phyloP scores from a whole-genome alignment of 1,284 basidiomycete genomes.

The Volvariella surrecta region DNA sequence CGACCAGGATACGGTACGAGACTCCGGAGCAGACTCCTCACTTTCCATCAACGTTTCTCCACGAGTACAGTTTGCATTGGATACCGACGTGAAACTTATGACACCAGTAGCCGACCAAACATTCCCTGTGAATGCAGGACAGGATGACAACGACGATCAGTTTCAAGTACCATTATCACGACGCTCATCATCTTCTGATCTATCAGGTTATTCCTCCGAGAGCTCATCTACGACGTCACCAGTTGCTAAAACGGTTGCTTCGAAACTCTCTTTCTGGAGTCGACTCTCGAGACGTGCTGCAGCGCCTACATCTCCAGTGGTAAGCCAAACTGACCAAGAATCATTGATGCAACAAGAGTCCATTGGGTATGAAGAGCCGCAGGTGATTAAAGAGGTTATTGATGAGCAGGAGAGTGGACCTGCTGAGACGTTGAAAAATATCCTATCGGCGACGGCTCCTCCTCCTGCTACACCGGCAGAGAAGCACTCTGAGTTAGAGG shows the following conservation, averaged over 20 bases:
- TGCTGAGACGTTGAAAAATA: slow-evolving; percentile 40
- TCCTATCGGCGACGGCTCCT: slow-evolving; percentile 50
- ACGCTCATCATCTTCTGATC: slow-evolving; percentile 42
- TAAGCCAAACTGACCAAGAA: too few species aligned
- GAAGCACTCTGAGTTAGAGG: slow-evolving; percentile 62
- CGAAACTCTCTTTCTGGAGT: slow-evolving; percentile 67
- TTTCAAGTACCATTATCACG: slow-evolving; percentile 24
- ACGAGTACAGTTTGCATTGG: slow-evolving; percentile 40
- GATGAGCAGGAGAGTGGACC: slow-evolving; percentile 38
- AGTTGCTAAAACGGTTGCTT: slow-evolving; percentile 52
- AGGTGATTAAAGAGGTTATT: slow-evolving; percentile 42
- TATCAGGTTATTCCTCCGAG: slow-evolving; percentile 40
- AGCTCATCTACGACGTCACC: slow-evolving; percentile 32
- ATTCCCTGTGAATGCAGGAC: slow-evolving; percentile 7
- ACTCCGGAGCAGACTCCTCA: slow-evolving; percentile 7
- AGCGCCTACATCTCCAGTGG: slow-evolving; percentile 5
- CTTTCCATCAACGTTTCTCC: slow-evolving; percentile 12
- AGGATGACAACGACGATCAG: too few species aligned
- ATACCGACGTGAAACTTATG: slow-evolving; percentile 32
- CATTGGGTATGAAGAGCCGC: background rate
- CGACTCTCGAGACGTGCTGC: slow-evolving; percentile 19
- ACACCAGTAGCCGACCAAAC: slow-evolving; percentile 20
- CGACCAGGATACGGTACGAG: slow-evolving; percentile 12
- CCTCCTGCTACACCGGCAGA: slow-evolving; percentile 53
- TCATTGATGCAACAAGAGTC: too few species aligned